Conservation (phyloP, 164 flowering plant genomes). For the Platanus orientalis region DNA sequence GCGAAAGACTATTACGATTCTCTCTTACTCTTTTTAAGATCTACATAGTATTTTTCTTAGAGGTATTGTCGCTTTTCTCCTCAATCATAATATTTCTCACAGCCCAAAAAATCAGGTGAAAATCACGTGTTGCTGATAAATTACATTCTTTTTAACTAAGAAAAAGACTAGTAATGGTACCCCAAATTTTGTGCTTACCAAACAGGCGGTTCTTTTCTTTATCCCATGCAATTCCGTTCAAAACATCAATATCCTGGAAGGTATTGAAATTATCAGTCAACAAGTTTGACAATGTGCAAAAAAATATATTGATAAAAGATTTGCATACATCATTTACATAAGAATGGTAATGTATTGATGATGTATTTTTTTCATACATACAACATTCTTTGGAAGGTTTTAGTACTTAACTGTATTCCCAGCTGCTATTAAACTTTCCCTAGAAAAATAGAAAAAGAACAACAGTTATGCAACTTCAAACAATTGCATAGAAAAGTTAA, state of each 20-base stretch:
- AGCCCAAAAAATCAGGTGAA: background rate
- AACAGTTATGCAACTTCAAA: background rate
- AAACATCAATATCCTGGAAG: conserved; percentile 68
- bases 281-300: background rate
- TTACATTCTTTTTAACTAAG: background rate
- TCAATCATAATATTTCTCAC: too few relatives aligned
- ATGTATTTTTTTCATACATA: background rate
- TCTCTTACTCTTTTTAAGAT: too few relatives aligned
- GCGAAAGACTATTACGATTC: too few relatives aligned
- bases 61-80: background rate
- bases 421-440: conserved; percentile 41
- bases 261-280: background rate
- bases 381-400: background rate
- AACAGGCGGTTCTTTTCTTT: conserved; percentile 51
- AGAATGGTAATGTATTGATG: background rate
- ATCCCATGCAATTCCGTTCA: conserved; percentile 99
- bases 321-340: background rate
- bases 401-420: conserved; percentile 49
- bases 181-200: conserved; percentile 40
- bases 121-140: background rate
- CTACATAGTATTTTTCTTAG: too few relatives aligned
- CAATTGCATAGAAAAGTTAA: background rate
- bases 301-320: background rate
- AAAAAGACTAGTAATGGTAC: background rate
- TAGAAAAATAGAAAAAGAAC: conserved; percentile 19